A percentile compares a stretch with the other conserved stretches of the same genome.
These are phyloP conservation scores for Astraeus odoratus DNA, from an alignment of 768 basidiomycete genomes.

Conservation along the genomic window DNA sequence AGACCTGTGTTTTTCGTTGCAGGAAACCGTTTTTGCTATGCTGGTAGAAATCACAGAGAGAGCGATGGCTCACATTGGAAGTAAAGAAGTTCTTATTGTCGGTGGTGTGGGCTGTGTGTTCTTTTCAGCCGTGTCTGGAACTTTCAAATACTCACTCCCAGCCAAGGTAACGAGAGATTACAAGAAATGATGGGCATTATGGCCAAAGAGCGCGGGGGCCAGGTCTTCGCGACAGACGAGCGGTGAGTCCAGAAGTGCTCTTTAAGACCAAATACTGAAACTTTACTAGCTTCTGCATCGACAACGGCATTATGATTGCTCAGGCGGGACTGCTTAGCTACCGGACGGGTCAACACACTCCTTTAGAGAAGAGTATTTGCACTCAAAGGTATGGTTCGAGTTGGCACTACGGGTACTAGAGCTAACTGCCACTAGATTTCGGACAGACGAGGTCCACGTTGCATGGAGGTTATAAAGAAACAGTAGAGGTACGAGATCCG, in stretches of 20 bases:
- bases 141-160: background rate
- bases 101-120: constrained; percentile 98
- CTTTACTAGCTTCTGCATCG: constrained; percentile 87
- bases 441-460: constrained; percentile 91
- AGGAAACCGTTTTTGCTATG: constrained; percentile 98
- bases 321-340: constrained; percentile 91
- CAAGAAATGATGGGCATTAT: constrained; percentile 99
- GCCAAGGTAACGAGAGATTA: constrained; percentile 77
- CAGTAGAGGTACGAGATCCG: no score
- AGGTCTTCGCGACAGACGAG: constrained; percentile 93
- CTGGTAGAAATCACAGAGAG: constrained; percentile 98
- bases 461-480: constrained; percentile 62
- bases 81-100: constrained; percentile 93
- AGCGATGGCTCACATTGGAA: constrained; percentile 98
- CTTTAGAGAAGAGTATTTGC: constrained; percentile 73
- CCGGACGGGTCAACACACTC: constrained; percentile 83
- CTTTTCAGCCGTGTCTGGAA: background rate
- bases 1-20: constrained; percentile 95
- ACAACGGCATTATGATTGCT: constrained; percentile 99
- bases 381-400: constrained; percentile 72
- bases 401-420: constrained; percentile 1
- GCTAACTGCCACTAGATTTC: constrained; percentile 51
- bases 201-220: constrained; percentile 83
- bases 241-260: constrained; percentile 44
- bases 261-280: background rate